phyloP scores from a whole-genome alignment of 1,139 yeast genomes.

The Trichomonascaceae sp. region DNA sequence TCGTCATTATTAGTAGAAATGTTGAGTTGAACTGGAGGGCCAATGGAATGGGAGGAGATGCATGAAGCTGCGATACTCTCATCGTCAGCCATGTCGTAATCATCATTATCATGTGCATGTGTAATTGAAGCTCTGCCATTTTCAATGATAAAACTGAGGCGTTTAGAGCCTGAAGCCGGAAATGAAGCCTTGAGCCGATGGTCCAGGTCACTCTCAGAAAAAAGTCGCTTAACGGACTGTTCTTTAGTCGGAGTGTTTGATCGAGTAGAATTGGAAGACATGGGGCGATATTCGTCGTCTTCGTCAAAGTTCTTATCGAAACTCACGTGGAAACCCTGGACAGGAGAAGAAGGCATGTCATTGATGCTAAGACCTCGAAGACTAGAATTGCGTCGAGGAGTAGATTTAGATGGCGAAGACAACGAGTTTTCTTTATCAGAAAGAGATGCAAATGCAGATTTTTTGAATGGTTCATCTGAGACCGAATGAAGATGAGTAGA shows the following conservation, averaged over 20 bases:
- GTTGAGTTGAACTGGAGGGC: slow-evolving; percentile 2
- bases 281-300: slow-evolving; percentile 1
- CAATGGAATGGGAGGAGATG: slow-evolving; percentile 1
- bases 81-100: slow-evolving; percentile 6
- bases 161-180: slow-evolving; percentile 1
- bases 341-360: slow-evolving; percentile 10
- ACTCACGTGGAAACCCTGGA: slow-evolving; percentile 7
- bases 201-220: neutral
- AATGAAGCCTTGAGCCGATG: slow-evolving; percentile 1
- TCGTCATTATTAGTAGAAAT: neutral
- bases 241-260: slow-evolving; percentile 3
- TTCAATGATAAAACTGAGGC: slow-evolving; percentile 9
- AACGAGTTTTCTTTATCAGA: neutral
- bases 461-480: neutral
- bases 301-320: slow-evolving; percentile 3
- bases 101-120: slow-evolving; percentile 4
- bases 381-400: neutral
- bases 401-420: neutral
- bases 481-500: neutral
- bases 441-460: neutral
- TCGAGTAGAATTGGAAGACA: neutral
- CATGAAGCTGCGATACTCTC: slow-evolving; percentile 4
- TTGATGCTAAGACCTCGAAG: slow-evolving; percentile 9
- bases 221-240: slow-evolving; percentile 1
- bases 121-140: slow-evolving; percentile 10